Base-by-base conservation (phyloP, 768 basidiomycete species). In the Amanita rimosa region DNA sequence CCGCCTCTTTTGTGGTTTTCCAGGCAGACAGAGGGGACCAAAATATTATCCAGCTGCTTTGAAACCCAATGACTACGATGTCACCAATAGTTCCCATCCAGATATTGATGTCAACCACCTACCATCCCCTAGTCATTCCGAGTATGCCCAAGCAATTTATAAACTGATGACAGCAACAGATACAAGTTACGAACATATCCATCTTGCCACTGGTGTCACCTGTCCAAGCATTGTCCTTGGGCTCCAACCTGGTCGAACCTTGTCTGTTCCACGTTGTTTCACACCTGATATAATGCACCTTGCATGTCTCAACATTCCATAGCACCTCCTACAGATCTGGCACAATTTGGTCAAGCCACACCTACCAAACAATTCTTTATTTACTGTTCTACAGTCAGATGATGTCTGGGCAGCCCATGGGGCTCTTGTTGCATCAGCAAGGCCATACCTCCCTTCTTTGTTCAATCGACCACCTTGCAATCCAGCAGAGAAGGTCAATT, bases 251-350 rank as follows among this genome's bases (percentile, higher is more conserved):
- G 38, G 0, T 41, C 41, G 0, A 19, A 36, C 46, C 0, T 60
- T 72, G 7, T 56, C 58, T 0, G 45, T 71, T 4, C 71, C 71
- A 0, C 24, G 41, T 0, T 61, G 59, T 21, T 74, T 73, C 54
- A 51, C 58, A 0, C 58, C 63, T 1, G 72, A 76, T 49, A n/a
- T 64, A 0, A 76, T 76, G 72, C 69, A 74, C 51, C 57, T 69
- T 0, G 16, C 58, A 3, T 50, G 51, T 3, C 51, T 69, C 42
- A 63, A 62, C 21, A 61, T 74, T 43, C 62, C 65, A 4, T 68
- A 72, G 17, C 58, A 74, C 1, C 37, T 73, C 34, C 2, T 74
- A 43, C 6, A 44, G 19, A 29, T 69, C 50, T 56, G 67, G 72
- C 54, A 63, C 54, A 61, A 59, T 44, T 58, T 49, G 8, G 36